Evolutionary conservation across 352 stramenopile species (phyloP).

Genomic region (Globisporangium acanthophoron): DNA sequence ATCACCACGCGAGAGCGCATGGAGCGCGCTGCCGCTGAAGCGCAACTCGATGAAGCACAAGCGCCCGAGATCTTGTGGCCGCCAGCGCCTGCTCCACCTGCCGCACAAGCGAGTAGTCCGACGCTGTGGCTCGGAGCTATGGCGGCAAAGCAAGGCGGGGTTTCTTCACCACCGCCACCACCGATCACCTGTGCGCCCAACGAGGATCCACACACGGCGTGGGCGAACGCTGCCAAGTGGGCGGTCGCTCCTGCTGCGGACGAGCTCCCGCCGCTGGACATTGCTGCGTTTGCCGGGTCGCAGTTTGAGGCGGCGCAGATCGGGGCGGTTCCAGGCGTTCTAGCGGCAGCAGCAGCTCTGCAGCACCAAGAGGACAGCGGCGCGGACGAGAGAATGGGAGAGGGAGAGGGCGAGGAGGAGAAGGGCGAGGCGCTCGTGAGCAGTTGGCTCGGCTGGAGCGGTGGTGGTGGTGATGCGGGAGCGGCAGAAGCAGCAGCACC

Average conservation of each 20-base stretch:
- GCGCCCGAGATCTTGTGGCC: background rate
- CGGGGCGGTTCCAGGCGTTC: background rate
- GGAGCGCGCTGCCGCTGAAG: constrained; percentile 5
- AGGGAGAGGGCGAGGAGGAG: background rate
- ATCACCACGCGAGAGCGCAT: constrained; percentile 15
- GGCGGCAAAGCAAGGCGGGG: background rate
- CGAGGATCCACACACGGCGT: constrained; percentile 11
- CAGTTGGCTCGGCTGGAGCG: constrained; percentile 12
- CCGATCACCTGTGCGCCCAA: constrained; percentile 1
- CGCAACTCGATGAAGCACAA: background rate
- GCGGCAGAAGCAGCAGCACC: too few relatives aligned
- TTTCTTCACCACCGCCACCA: background rate
- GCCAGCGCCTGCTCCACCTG: background rate
- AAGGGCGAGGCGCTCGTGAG: background rate
- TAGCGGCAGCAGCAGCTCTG: background rate
- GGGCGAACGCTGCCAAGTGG: constrained; percentile 12
- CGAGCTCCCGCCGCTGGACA: background rate
- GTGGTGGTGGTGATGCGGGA: background rate
- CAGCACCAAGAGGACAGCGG: background rate
- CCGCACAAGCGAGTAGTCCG: background rate
- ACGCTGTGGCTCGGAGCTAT: constrained; percentile 2
- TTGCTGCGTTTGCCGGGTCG: background rate
- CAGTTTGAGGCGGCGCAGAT: background rate
- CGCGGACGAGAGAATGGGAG: background rate
- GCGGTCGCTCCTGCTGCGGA: background rate